Evolutionary conservation across 2,329 filamentous ascomycete species (phyloP).

Genomic region (Hypoxylon sp.): DNA sequence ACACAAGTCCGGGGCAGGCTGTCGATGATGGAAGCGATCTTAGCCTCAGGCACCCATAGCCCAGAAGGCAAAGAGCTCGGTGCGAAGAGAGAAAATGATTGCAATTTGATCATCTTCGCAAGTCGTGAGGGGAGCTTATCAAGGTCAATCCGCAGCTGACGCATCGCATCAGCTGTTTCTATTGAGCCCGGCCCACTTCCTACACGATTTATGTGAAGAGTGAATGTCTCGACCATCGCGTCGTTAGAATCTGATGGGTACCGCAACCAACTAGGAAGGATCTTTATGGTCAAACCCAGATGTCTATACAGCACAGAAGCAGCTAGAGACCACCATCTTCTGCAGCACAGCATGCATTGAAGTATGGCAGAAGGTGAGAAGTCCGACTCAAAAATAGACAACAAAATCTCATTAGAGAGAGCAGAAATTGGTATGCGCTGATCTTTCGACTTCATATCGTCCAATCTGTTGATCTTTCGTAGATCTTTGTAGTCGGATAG

Average conservation of each 20-base stretch:
- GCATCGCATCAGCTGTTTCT: neutral
- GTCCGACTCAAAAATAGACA: constrained; percentile 13
- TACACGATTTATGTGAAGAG: neutral
- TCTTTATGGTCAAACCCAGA: constrained; percentile 3
- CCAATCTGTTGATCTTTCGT: neutral
- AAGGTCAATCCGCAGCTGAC: constrained; percentile 5
- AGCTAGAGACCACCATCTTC: constrained; percentile 21
- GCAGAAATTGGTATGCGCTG: neutral
- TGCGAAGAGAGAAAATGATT: constrained; percentile 5
- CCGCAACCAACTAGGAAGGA: constrained; percentile 9
- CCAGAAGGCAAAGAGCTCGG: too few species aligned
- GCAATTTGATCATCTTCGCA: constrained; percentile 16
- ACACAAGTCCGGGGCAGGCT: constrained; percentile 16
- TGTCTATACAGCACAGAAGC: constrained; percentile 28
- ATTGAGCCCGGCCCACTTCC: neutral
- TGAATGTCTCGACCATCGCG: constrained; percentile 15
- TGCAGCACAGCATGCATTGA: constrained; percentile 22
- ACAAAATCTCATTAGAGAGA: constrained; percentile 20
- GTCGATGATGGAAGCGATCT: constrained; percentile 12
- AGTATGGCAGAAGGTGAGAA: constrained; percentile 3
- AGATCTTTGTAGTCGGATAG: neutral
- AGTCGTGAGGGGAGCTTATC: constrained; percentile 15
- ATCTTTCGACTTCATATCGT: neutral
- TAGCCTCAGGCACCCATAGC: neutral
- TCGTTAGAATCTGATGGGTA: constrained; percentile 4